Base-by-base conservation (phyloP, 2,329 filamentous ascomycete species). In the Stagonosporopsis cucurbitacearum region DNA sequence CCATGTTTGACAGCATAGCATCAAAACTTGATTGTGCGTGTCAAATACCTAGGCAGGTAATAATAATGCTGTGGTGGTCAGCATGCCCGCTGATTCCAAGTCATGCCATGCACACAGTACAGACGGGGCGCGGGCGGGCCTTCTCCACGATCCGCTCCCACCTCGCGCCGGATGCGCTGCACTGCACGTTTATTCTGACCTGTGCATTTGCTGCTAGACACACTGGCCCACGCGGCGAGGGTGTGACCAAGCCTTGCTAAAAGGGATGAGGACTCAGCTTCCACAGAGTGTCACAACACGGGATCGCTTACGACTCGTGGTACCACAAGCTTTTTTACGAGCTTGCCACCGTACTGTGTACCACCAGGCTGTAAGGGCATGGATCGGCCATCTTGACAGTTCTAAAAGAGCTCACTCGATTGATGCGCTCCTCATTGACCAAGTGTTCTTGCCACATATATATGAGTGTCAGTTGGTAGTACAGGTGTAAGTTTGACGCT, bases 161-260 rank as follows among this genome's bases (percentile, higher is more conserved):
- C 70, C 70, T 70, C 69, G 72, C 71, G 71, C 71, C 70, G 66
- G 73, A 51, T 51, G 53, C 53, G 37, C 64, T 75, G 73, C 72
- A 62, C 72, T 75, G 72, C 73, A 74, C 71, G 68, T 73, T 75
- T 75, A 75, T 73, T 74, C 72, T 64, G 66, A 71, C 67, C 65
- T 71, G 65, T 72, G 72, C 71, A 74, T 69, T 58, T 65, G 58
- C 57, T 65, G 58, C 65, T 67, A 67, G 61, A 64, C 60, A 64
- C 60, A 65, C 43, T 63, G 48, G 63, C 57, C 69, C 73, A 75
- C 73, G 73, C 70, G 73, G 65, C 57, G 51, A 60, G 50, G 54
- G 71, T 75, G 59, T 60, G 56, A 74, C 71, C 65, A 56, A 56
- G 42, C 55, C 58, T 66, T 32, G 48, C 45, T 58, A 48, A 58